Percentiles rank a stretch among this genome's conserved stretches.
Conservation (phyloP, 345 rosid species). For the Melaleuca quinquenervia region DNA sequence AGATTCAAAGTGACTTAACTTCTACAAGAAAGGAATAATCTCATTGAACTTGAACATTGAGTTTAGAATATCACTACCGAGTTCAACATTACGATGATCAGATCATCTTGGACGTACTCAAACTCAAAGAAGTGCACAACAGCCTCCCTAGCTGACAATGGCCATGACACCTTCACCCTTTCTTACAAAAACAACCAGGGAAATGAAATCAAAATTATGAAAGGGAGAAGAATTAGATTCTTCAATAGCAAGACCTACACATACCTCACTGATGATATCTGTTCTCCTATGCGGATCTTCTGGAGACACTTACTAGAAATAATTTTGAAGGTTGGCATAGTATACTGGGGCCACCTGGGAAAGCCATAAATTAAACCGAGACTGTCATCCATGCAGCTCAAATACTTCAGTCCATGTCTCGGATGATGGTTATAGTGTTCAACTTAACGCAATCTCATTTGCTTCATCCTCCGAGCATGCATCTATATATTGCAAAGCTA, state of each 20-base stretch:
- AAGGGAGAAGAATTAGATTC: neutral
- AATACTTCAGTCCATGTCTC: neutral
- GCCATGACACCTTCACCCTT: constrained; percentile 97
- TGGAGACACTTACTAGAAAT: constrained; percentile 38
- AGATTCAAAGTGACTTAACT: neutral
- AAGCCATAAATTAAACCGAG: neutral
- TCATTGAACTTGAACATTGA: neutral
- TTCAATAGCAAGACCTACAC: constrained; percentile 3
- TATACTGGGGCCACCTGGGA: constrained; percentile 84
- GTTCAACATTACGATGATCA: constrained; percentile 47
- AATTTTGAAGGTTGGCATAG: constrained; percentile 63
- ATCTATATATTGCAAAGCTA: neutral
- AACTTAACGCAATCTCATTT: neutral
- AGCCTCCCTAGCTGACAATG: constrained; percentile 74
- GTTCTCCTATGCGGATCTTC: constrained; percentile 53
- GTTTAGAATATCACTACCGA: constrained; percentile 35
- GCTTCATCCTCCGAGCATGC: neutral
- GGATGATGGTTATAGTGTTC: neutral
- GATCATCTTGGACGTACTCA: constrained; percentile 63
- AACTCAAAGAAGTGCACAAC: constrained; percentile 56
- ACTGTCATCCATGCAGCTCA: neutral
- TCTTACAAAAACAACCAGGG: constrained; percentile 36
- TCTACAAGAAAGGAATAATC: neutral
- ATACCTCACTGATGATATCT: constrained; percentile 72
- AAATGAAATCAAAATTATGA: constrained; percentile 14